Conservation (phyloP, 2,329 filamentous ascomycete genomes). For the Beauveria caledonica region DNA sequence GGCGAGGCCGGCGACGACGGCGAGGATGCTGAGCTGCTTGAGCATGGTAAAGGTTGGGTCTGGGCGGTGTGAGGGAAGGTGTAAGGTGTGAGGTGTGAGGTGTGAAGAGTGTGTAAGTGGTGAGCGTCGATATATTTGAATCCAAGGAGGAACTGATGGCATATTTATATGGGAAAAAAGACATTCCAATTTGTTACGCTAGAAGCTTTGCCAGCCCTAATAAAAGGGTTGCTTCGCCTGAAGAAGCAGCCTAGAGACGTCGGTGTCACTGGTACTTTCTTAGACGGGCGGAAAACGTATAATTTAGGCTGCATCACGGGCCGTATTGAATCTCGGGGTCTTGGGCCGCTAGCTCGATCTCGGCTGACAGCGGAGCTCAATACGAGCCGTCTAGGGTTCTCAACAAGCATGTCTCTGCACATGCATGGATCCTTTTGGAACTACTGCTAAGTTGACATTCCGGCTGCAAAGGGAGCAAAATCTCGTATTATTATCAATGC, state of each 20-base stretch:
- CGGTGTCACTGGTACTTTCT: not conserved
- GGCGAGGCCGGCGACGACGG: constrained; percentile 16
- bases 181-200: not conserved
- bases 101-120: not conserved
- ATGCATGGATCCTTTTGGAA: not conserved
- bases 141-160: not conserved
- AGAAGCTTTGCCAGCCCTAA: too few relatives aligned
- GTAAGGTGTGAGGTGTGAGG: not conserved
- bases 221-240: not conserved
- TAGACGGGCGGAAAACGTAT: not conserved
- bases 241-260: not conserved
- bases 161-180: not conserved
- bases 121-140: not conserved
- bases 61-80: not conserved
- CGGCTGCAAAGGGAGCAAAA: not conserved
- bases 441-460: not conserved
- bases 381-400: not conserved
- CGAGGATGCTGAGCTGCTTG: constrained; percentile 13
- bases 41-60: constrained; percentile 2
- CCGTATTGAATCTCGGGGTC: not conserved
- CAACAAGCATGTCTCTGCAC: not conserved
- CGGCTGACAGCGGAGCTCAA: not conserved
- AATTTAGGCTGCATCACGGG: not conserved
- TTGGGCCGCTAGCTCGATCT: not conserved
- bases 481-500: not conserved